Conservation (phyloP, 345 rosid species). For the Salix suchowensis region DNA sequence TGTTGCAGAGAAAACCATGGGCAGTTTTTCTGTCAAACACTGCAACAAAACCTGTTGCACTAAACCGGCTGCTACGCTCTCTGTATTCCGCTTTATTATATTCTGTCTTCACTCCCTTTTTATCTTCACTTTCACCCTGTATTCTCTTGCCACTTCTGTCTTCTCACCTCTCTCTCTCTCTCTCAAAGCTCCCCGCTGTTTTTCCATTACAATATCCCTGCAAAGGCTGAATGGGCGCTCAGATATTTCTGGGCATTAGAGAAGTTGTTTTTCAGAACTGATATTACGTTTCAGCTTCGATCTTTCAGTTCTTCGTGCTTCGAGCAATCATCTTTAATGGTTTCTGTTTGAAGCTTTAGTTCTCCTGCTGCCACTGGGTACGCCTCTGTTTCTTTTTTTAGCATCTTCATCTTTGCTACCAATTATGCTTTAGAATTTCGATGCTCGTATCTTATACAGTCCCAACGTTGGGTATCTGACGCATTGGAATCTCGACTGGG, state of each 20-base stretch:
- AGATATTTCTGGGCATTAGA: not conserved
- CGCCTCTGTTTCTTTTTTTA: not conserved
- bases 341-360: not conserved
- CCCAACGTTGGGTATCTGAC: not conserved
- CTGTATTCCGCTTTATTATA: not conserved
- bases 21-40: conserved; percentile 6
- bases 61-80: conserved; percentile 7
- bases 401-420: not conserved
- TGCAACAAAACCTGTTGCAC: not conserved
- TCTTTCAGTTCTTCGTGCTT: not conserved
- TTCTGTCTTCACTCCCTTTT: not conserved
- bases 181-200: too few species aligned
- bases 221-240: not conserved
- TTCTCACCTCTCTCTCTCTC: not conserved
- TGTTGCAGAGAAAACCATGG: conserved; percentile 13
- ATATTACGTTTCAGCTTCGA: not conserved
- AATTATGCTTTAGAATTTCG: not conserved
- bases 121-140: not conserved
- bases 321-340: conserved; percentile 7
- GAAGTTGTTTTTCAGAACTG: not conserved
- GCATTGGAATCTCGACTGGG: not conserved
- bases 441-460: not conserved
- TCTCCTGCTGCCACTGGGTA: conserved; percentile 1
- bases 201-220: not conserved
- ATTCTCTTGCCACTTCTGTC: not conserved